Percentiles rank a stretch among this genome's conserved stretches.
phyloP scores from a whole-genome alignment of 352 stramenopile species.

The Phytophthora fragariae region DNA sequence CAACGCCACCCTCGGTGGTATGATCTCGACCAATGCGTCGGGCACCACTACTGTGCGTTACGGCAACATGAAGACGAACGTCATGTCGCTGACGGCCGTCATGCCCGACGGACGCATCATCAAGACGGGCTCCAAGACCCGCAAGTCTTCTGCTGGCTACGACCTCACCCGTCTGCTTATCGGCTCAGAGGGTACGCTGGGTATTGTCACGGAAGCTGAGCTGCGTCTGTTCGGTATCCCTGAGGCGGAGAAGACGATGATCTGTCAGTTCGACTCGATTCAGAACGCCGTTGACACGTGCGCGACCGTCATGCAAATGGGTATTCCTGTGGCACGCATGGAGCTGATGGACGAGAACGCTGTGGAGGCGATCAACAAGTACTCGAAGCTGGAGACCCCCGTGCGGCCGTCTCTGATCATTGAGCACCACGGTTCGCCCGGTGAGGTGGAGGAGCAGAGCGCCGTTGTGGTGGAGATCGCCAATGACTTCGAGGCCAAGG shows the following conservation, averaged over 20 bases:
- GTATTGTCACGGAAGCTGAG: slow-evolving; percentile 95
- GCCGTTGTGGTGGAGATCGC: slow-evolving; percentile 86
- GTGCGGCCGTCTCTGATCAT: slow-evolving; percentile 94
- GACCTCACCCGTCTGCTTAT: slow-evolving; percentile 96
- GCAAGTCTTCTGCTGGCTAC: slow-evolving; percentile 98
- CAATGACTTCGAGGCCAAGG: slow-evolving; percentile 81
- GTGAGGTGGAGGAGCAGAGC: slow-evolving; percentile 91
- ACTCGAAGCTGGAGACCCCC: slow-evolving; percentile 81
- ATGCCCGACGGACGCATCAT: slow-evolving; percentile 91
- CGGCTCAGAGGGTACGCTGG: slow-evolving; percentile 96
- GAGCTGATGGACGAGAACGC: slow-evolving; percentile 89
- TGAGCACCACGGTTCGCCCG: slow-evolving; percentile 91
- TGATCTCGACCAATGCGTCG: slow-evolving; percentile 93
- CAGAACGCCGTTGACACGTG: slow-evolving; percentile 87
- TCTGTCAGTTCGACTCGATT: slow-evolving; percentile 94
- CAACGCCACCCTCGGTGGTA: slow-evolving; percentile 96
- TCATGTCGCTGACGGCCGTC: slow-evolving; percentile 94
- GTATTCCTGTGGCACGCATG: slow-evolving; percentile 87
- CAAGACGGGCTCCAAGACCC: slow-evolving; percentile 91
- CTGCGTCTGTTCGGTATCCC: slow-evolving; percentile 95
- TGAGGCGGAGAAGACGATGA: slow-evolving; percentile 90
- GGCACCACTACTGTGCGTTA: slow-evolving; percentile 93
- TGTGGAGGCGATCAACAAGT: slow-evolving; percentile 86
- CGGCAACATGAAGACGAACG: slow-evolving; percentile 98
- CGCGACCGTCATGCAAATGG: slow-evolving; percentile 89